Conservation (phyloP, 1,284 basidiomycete genomes). For the Wolfiporia cocos region DNA sequence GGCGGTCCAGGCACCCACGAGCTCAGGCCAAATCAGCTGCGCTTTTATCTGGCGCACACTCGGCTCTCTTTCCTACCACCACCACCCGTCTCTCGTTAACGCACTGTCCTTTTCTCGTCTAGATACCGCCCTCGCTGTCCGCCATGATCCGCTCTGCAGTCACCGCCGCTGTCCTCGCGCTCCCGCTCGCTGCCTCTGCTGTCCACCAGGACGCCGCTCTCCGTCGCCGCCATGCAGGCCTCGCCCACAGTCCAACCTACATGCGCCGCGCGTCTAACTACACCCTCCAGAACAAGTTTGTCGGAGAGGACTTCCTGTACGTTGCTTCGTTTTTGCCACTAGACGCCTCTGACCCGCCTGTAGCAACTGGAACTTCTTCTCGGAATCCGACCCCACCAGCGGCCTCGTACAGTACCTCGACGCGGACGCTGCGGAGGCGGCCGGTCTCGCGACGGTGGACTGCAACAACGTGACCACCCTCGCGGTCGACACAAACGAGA, state of each 20-base stretch:
- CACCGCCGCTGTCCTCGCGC: conserved; percentile 15
- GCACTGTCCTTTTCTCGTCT: conserved; percentile 4
- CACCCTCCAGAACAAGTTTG: conserved; percentile 31
- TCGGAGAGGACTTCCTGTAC: conserved; percentile 10
- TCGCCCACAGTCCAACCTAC: conserved; percentile 9
- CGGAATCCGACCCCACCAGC: conserved; percentile 56
- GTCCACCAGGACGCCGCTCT: conserved; percentile 7
- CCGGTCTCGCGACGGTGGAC: conserved; percentile 55
- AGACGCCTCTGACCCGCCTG: neutral
- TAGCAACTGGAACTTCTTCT: conserved; percentile 62
- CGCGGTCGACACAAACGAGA: conserved; percentile 54
- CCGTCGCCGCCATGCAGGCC: conserved; percentile 12
- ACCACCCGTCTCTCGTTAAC: conserved; percentile 4
- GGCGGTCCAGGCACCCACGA: neutral
- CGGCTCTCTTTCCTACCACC: neutral
- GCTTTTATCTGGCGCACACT: neutral
- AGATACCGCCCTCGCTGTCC: conserved; percentile 1
- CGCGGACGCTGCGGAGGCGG: conserved; percentile 36
- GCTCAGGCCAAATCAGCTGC: neutral
- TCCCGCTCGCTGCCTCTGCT: conserved; percentile 18
- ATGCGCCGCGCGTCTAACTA: conserved; percentile 20
- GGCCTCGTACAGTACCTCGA: conserved; percentile 55
- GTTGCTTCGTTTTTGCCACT: neutral
- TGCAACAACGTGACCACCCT: conserved; percentile 48
- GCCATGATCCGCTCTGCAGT: conserved; percentile 15